phyloP scores from a whole-genome alignment of 1,284 basidiomycete species.

The Trichosporon sp. region DNA sequence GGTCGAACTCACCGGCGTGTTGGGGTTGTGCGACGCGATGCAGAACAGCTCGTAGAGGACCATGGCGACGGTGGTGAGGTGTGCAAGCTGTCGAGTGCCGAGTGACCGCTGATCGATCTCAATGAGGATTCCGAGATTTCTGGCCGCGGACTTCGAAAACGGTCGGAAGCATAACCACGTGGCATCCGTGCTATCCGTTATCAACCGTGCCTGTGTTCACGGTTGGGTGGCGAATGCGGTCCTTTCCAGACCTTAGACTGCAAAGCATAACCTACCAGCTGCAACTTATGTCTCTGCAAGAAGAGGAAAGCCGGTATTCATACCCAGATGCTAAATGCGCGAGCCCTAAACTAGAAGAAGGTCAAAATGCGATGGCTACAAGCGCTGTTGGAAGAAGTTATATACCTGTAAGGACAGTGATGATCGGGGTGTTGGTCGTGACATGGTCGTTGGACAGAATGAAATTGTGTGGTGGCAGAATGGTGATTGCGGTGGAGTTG shows the following conservation, averaged over 20 bases:
- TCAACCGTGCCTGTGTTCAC: background rate
- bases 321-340: background rate
- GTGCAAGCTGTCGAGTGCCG: background rate
- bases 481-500: background rate
- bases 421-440: background rate
- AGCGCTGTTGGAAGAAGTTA: background rate
- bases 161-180: background rate
- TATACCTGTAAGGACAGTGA: background rate
- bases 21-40: constrained; percentile 46
- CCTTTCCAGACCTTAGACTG: no score
- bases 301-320: background rate
- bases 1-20: constrained; percentile 35
- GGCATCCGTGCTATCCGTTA: background rate
- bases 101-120: background rate
- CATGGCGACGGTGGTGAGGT: constrained; percentile 26
- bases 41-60: constrained; percentile 49
- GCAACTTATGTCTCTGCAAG: no score
- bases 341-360: background rate
- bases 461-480: background rate
- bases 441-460: background rate
- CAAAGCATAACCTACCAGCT: no score
- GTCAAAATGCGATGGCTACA: background rate
- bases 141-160: background rate
- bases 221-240: background rate
- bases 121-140: background rate